Conservation (phyloP, 2,329 filamentous ascomycete species). For the Sporothrix dimorphospora region DNA sequence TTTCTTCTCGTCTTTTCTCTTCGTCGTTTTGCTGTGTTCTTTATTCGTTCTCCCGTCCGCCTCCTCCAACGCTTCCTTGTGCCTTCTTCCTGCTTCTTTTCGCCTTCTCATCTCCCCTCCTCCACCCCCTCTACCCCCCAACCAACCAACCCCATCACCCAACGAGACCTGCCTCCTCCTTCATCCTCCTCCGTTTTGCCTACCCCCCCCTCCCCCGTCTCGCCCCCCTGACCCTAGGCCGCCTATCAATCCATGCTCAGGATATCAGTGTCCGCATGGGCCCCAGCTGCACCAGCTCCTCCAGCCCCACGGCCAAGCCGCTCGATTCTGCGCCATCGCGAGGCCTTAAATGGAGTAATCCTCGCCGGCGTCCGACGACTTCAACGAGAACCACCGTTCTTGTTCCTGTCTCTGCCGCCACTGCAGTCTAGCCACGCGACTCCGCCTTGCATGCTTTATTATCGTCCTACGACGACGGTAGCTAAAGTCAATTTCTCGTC, state of each 20-base stretch:
- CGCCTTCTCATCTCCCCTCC: slow-evolving; percentile 17
- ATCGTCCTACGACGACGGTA: not conserved
- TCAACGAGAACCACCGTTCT: not conserved
- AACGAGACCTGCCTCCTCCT: slow-evolving; percentile 9
- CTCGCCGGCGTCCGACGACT: slow-evolving; percentile 25
- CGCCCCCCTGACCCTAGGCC: slow-evolving; percentile 16
- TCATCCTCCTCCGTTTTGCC: slow-evolving; percentile 16
- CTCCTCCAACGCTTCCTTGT: not conserved
- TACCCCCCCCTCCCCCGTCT: slow-evolving; percentile 22
- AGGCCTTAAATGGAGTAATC: slow-evolving; percentile 33
- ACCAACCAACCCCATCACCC: slow-evolving; percentile 7
- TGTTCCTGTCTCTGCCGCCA: slow-evolving; percentile 21
- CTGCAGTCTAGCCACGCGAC: slow-evolving; percentile 6
- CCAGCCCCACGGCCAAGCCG: slow-evolving; percentile 28
- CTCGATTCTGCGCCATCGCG: slow-evolving; percentile 28
- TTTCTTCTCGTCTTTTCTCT: not conserved
- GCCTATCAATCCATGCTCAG: slow-evolving; percentile 20
- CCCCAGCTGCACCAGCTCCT: slow-evolving; percentile 2
- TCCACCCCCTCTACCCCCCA: slow-evolving; percentile 6
- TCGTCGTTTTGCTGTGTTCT: not conserved
- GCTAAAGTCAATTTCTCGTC: not conserved
- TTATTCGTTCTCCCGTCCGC: not conserved
- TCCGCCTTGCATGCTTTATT: slow-evolving; percentile 18
- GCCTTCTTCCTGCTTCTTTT: slow-evolving; percentile 27
- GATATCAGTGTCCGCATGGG: slow-evolving; percentile 16